Base-by-base conservation (phyloP, 331 rosid genomes). In the Erythrophleum ivorense region DNA sequence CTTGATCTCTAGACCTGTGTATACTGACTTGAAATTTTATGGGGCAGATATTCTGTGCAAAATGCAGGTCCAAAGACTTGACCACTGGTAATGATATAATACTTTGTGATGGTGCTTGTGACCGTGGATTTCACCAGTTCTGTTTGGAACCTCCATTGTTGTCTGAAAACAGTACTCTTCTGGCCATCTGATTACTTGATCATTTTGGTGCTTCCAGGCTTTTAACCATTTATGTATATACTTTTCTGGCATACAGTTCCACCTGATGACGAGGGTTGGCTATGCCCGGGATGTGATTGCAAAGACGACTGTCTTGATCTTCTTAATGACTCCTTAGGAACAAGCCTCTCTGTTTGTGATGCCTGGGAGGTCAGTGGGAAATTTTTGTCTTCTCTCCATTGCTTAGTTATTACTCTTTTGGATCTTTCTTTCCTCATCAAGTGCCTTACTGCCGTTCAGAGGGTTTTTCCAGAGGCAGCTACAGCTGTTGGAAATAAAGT, bases 281-380 rank as follows among this genome's bases (percentile, higher is more conserved):
- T 96, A 73, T 96, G 99, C 91, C 99, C 97, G 2, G 99, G 95
- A 77, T 96, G 99, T 87, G 97, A 96, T 88, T 96, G 99, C 97
- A 96, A 96, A 88, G 94, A 88, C 77, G 98, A 94, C 83, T 94
- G 98, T 87, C 18, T 92, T 14, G 97, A 94, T 9, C 84, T 91
- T 71, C 90, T 96, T 71, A 96, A 96, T 36, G 99, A 96, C 49
- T 85, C 86, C 79, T 91, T 86, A 50, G 99, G 95, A 89, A 91
- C 97, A 66, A 78, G 64, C 64, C 91, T 92, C 86, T 85, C 92
- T 40, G 45, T 96, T 69, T 80, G 67, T 71, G 95, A 96, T 83
- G 69, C 83, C 79, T 96, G 99, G 99, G 97, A 94, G 98, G 99
- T 96, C 81, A 74, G 84, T 87, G 81, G 70, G 58, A 71, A 83